Conservation (phyloP, 108 stramenopile genomes). For the Nitzschia putrida region DNA sequence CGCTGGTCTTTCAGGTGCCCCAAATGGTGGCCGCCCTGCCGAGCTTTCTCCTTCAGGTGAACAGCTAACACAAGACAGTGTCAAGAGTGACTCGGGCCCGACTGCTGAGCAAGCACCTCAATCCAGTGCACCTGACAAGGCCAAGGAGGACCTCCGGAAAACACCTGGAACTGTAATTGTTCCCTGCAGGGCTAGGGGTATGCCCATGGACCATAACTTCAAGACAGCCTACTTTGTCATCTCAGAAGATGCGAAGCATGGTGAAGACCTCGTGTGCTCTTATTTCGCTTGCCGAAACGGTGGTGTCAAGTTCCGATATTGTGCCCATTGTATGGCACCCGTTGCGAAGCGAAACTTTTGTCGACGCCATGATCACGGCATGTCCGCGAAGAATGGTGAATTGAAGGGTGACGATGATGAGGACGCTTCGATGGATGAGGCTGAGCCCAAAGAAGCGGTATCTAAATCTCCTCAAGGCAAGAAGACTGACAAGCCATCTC, state of each 20-base stretch:
- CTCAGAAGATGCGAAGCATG: conserved; percentile 79
- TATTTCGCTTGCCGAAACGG: conserved; percentile 80
- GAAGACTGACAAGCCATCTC: conserved; percentile 1
- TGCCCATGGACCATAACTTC: conserved; percentile 89
- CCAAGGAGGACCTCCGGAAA: conserved; percentile 45
- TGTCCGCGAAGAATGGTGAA: conserved; percentile 22
- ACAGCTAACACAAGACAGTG: conserved; percentile 21
- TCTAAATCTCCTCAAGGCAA: not conserved
- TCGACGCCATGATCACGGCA: conserved; percentile 74
- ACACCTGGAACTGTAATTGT: conserved; percentile 61
- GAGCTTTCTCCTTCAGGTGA: conserved; percentile 5
- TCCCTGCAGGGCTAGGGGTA: conserved; percentile 80
- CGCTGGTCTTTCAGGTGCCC: conserved; percentile 19
- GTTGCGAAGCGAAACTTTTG: conserved; percentile 83
- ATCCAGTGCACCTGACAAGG: conserved; percentile 11
- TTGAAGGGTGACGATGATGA: conserved; percentile 32
- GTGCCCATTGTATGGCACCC: conserved; percentile 72
- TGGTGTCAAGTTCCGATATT: conserved; percentile 85
- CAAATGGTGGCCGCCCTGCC: conserved; percentile 6
- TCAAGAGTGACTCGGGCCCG: conserved; percentile 12
- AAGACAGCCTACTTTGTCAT: conserved; percentile 88
- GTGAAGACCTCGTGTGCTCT: conserved; percentile 82
- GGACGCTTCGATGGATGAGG: conserved; percentile 21
- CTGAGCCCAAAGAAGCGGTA: conserved; percentile 1
- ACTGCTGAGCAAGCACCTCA: not conserved